Evolutionary conservation across 768 basidiomycete species (phyloP).

Genomic region (Rubroboletus pulcherrimus): DNA sequence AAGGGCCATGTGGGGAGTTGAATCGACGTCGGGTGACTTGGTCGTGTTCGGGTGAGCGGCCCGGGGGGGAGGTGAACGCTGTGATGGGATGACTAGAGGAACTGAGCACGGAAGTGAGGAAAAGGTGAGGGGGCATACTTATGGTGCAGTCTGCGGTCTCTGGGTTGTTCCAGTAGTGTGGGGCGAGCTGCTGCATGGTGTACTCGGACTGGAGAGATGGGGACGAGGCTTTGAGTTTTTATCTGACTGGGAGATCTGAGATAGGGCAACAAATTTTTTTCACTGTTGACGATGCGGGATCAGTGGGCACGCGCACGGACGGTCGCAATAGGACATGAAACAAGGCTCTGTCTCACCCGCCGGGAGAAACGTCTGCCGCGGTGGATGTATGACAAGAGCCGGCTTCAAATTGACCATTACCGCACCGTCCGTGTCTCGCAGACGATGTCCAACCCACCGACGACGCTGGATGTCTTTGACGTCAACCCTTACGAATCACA

Average conservation of each 20-base stretch:
- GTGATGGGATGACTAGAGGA: constrained; percentile 39
- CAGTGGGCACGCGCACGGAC: neutral
- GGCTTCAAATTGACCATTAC: neutral
- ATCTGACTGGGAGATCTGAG: constrained; percentile 2
- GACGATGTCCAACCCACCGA: neutral
- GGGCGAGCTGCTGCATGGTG: constrained; percentile 32
- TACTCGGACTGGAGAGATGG: neutral
- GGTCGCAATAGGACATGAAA: neutral
- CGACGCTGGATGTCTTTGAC: constrained; percentile 30
- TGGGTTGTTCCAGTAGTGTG: constrained; percentile 69
- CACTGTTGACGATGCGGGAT: neutral
- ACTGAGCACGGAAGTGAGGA: neutral
- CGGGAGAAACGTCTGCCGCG: neutral
- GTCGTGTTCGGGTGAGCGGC: neutral
- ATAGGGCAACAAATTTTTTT: neutral
- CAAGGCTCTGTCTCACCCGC: neutral
- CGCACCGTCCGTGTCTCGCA: neutral
- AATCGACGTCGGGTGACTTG: constrained; percentile 48
- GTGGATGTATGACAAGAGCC: neutral
- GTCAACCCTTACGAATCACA: constrained; percentile 74
- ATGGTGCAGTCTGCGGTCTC: constrained; percentile 79
- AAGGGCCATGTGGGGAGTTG: constrained; percentile 56
- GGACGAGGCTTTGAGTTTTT: neutral
- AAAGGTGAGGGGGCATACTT: constrained; percentile 38
- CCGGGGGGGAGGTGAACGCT: constrained; percentile 6